Conservation (phyloP, 305 asterid species). For the Fraxinus albicans region DNA sequence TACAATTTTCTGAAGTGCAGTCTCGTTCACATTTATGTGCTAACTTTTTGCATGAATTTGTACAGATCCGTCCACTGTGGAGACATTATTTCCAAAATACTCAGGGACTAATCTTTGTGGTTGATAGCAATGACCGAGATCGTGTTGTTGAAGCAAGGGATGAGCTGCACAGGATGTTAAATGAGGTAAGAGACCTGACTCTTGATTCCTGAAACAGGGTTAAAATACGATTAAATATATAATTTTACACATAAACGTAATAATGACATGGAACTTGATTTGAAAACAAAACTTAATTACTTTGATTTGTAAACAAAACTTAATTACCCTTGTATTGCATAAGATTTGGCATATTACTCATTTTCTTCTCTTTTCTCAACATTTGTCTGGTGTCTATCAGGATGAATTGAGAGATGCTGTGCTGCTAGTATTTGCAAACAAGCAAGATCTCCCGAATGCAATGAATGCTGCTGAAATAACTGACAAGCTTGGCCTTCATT, state of each 20-base stretch:
- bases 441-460: slow-evolving; percentile 75
- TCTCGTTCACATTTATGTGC: neutral
- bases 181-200: slow-evolving; percentile 38
- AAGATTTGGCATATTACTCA: neutral
- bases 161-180: slow-evolving; percentile 65
- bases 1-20: neutral
- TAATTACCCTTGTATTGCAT: neutral
- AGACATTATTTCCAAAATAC: slow-evolving; percentile 68
- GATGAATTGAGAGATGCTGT: slow-evolving; percentile 69
- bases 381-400: slow-evolving; percentile 23
- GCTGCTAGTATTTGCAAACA: slow-evolving; percentile 63
- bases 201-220: slow-evolving; percentile 1
- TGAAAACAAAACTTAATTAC: neutral
- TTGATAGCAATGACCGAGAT: slow-evolving; percentile 63
- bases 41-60: slow-evolving; percentile 7
- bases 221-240: neutral
- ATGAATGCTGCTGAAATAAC: slow-evolving; percentile 77
- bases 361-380: neutral
- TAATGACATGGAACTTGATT: neutral
- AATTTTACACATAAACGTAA: neutral
- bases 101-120: slow-evolving; percentile 64
- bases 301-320: too few species aligned
- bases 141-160: slow-evolving; percentile 66
- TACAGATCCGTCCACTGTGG: slow-evolving; percentile 68
- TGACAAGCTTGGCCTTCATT: slow-evolving; percentile 66